Percentiles rank a stretch among this genome's conserved stretches.
Conservation (phyloP, 352 stramenopile species). For the Pythium periplocum region DNA sequence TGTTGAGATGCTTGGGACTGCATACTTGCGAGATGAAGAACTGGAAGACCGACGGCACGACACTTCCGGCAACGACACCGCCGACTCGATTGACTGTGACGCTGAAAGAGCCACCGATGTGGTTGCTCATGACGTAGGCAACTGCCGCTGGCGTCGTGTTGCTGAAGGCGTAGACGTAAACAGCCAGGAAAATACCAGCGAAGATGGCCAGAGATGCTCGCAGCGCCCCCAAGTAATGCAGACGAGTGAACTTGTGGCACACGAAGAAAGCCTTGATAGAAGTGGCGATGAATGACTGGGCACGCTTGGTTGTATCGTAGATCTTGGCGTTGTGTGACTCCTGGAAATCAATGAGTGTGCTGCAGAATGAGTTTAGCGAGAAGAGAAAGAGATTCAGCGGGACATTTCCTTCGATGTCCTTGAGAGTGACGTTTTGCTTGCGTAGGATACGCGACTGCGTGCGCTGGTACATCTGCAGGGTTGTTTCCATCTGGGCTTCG, state of each 20-base stretch:
- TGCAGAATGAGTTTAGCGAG: constrained; percentile 81
- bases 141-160: constrained; percentile 51
- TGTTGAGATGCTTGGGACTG: constrained; percentile 27
- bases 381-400: constrained; percentile 80
- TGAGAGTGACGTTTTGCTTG: constrained; percentile 41
- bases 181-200: constrained; percentile 53
- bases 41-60: constrained; percentile 79
- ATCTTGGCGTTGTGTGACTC: constrained; percentile 56
- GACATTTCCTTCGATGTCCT: constrained; percentile 79
- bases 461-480: constrained; percentile 52
- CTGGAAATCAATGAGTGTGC: constrained; percentile 68
- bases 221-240: constrained; percentile 36
- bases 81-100: constrained; percentile 80
- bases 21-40: constrained; percentile 82
- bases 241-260: constrained; percentile 32
- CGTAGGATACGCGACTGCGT: constrained; percentile 51
- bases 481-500: constrained; percentile 64
- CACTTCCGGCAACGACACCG: constrained; percentile 74
- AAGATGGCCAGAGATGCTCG: constrained; percentile 60
- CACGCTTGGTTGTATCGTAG: constrained; percentile 38
- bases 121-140: constrained; percentile 76
- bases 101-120: constrained; percentile 73
- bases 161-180: constrained; percentile 76
- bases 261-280: constrained; percentile 48
- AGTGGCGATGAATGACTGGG: constrained; percentile 39